Base-by-base conservation (phyloP, 805 yeast species). In the Nakazawaea sp. region DNA sequence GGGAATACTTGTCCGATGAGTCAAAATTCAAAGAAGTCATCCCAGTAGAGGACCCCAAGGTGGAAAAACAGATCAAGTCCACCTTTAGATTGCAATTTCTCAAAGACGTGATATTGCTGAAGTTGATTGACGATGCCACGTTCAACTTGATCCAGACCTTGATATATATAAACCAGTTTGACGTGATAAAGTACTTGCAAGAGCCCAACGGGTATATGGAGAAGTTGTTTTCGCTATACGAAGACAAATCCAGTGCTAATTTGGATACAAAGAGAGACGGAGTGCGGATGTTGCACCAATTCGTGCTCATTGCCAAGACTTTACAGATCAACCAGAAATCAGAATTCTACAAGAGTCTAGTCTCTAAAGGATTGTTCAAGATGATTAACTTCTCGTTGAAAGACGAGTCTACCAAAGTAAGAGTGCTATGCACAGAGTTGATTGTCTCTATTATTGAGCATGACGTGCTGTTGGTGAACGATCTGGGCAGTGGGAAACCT, bases 31-130 rank as follows among this genome's bases (percentile, higher is more conserved):
- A 81, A 53, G 81, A 81, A 46, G 83, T 88, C 3, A 60, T 85
- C 12, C 87, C 88, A 1, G 63, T 81, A 10, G 61, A 68, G 2
- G 70, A 77, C 47, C 58, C 60, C 2, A 61, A 63, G 2, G 64
- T 77, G 12, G 65, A 70, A 42, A 55, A 60, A 5, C 68, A 82
- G 35, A 81, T 89, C 40, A 77, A 79, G 39, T 76, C 77, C 49
- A 88, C 92, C 27, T 86, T 80, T 53, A 68, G 85, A 40, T 63
- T 88, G 38, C 89, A 82, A 50, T 86, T 84, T 53, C 62, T 92
- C 33, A 83, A 83, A 54, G 96, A 90, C 55, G 94, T 86, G 15
- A 94, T 85, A 1, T 59, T 90, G 19, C 89, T 92, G 3, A 65
- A 96, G 36, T 61, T 81, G 29, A 55, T 90, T 32, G 97, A 90